Evolutionary conservation across 352 stramenopile species (phyloP).

Genomic region (Phytophthora fragariae): DNA sequence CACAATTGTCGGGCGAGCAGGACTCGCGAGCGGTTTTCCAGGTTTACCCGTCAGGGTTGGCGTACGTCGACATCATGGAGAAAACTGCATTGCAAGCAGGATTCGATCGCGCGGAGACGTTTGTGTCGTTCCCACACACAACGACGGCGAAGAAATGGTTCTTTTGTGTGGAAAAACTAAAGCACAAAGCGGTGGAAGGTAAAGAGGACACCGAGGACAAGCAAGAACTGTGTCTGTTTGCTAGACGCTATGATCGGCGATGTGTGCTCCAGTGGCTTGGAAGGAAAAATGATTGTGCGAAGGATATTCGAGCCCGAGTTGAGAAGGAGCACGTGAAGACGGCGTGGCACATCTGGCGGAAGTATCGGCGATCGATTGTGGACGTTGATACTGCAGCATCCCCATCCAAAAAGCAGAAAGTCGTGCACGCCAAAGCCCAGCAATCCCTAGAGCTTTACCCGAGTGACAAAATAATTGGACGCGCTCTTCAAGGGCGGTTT

Average conservation of each 20-base stretch:
- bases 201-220: constrained; percentile 7
- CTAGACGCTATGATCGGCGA: constrained; percentile 56
- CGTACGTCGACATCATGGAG: constrained; percentile 74
- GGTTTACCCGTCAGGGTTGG: constrained; percentile 63
- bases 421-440: constrained; percentile 57
- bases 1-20: constrained; percentile 32
- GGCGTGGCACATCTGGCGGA: constrained; percentile 78
- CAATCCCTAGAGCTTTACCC: constrained; percentile 63
- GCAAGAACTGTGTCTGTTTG: constrained; percentile 62
- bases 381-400: constrained; percentile 25
- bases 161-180: constrained; percentile 50
- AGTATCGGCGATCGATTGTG: constrained; percentile 53
- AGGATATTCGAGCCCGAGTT: constrained; percentile 54
- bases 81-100: constrained; percentile 49
- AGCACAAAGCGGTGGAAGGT: background rate
- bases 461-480: constrained; percentile 72
- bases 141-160: constrained; percentile 85
- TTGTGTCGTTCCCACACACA: constrained; percentile 75
- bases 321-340: constrained; percentile 71
- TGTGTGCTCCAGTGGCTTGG: constrained; percentile 71
- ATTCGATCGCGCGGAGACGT: constrained; percentile 61
- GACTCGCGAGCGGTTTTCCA: constrained; percentile 64
- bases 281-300: constrained; percentile 13
- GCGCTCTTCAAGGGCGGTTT: constrained; percentile 53
- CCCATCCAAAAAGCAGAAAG: constrained; percentile 5